A percentile compares a stretch with the other conserved stretches of the same genome.
phyloP scores from a whole-genome alignment of 2,329 filamentous ascomycete genomes.

The Penicillium sp. region DNA sequence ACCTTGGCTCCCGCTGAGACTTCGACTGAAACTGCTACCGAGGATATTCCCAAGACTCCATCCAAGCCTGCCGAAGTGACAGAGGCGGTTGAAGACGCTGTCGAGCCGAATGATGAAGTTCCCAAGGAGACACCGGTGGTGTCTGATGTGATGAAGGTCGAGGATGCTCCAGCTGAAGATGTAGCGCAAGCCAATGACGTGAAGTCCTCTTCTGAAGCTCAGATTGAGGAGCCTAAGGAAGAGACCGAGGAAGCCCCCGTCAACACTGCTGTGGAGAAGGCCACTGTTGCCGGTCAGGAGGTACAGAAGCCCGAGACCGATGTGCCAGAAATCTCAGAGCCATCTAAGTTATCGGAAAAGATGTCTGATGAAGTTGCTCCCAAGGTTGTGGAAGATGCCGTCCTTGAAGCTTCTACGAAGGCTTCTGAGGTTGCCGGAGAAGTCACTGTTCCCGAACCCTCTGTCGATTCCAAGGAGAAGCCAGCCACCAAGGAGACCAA shows the following conservation, averaged over 20 bases:
- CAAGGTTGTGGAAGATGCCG: not conserved
- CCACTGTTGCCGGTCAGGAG: conserved; percentile 4
- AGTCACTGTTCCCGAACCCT: not conserved
- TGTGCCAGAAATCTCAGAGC: not conserved
- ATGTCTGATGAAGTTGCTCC: not conserved
- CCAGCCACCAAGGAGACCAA: conserved; percentile 6
- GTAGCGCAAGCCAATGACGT: not conserved
- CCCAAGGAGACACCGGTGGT: not conserved
- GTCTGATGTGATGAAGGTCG: not conserved
- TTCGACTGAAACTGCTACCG: not conserved
- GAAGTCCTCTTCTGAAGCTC: not conserved
- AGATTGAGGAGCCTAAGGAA: conserved; percentile 10
- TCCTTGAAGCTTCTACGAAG: conserved; percentile 2
- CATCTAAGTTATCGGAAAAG: not conserved
- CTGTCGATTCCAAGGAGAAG: conserved; percentile 4
- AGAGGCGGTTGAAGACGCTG: not conserved
- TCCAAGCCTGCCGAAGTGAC: not conserved
- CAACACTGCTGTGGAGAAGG: conserved; percentile 1
- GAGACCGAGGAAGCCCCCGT: conserved; percentile 6
- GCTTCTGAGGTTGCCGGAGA: conserved; percentile 50
- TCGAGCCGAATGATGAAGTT: not conserved
- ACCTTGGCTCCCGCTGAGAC: not conserved
- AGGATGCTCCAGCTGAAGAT: not conserved
- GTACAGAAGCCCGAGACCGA: conserved; percentile 2
- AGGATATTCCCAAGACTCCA: not conserved